A percentile compares a stretch with the other conserved stretches of the same genome.
These are phyloP conservation scores for Alternaria sp. DNA, from an alignment of 2,329 filamentous ascomycete species.

Conservation along the genomic window DNA sequence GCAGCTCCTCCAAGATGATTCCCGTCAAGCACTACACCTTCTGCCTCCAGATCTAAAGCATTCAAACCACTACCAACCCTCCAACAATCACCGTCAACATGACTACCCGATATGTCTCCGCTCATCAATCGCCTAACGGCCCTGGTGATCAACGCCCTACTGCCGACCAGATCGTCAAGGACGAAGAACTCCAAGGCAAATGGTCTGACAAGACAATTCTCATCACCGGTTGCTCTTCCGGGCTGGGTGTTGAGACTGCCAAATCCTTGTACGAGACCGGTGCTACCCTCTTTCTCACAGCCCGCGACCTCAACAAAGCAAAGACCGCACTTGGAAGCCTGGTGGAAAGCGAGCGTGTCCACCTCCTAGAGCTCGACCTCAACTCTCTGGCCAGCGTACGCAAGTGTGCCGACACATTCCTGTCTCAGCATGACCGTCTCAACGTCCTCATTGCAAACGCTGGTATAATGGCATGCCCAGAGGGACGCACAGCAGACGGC, in stretches of 20 bases:
- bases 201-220: conserved; percentile 32
- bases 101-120: conserved; percentile 17
- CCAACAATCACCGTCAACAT: not conserved
- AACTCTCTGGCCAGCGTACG: conserved; percentile 30
- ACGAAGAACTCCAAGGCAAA: conserved; percentile 39
- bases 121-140: conserved; percentile 32
- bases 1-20: no score
- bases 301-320: conserved; percentile 40
- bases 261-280: conserved; percentile 58
- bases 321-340: conserved; percentile 34
- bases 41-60: not conserved
- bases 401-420: conserved; percentile 28
- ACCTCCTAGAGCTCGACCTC: conserved; percentile 37
- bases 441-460: conserved; percentile 34
- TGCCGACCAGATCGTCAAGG: conserved; percentile 51
- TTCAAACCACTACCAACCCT: not conserved
- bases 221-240: conserved; percentile 8
- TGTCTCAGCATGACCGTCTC: conserved; percentile 27
- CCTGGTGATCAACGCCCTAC: conserved; percentile 55
- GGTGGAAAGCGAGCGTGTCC: conserved; percentile 26
- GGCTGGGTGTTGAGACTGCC: conserved; percentile 38
- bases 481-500: conserved; percentile 43
- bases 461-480: conserved; percentile 36
- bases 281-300: conserved; percentile 57
- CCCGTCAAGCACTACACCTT: no score